Base-by-base conservation (phyloP, 352 stramenopile genomes). In the Pythium insidiosum region DNA sequence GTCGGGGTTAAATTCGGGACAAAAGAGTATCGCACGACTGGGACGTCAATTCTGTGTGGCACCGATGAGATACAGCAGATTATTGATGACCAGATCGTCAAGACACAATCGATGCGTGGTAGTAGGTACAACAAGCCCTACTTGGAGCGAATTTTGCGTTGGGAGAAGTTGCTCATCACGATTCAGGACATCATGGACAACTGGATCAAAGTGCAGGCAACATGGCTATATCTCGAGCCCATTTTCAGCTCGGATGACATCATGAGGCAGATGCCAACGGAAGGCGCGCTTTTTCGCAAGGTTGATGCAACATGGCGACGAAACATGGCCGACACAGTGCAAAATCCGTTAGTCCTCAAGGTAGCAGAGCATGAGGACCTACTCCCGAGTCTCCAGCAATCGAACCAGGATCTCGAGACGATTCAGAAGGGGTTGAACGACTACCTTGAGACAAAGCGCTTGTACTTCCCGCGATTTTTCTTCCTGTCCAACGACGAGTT, bases 71-170 rank as follows among this genome's bases (percentile, higher is more conserved):
- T 98, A 54, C 83, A 97, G 46, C 78, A 93, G 46, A 85, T 97
- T 47, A 87, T 97, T 16, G 87, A 97, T 41, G 91, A 98, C 56
- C 91, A 97, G 62, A 96, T 97, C 33, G 87, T 98, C 20, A 97
- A 97, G 65, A 96, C 88, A 0, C 89, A 97, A 63, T 96, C 90
- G 15, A 97, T 97, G 88, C 77, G 87, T 22, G 88, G 90, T 2
- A 94, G 74, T 45, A 82, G 85, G 2, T 97, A 96, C 60, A 96
- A 97, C 57, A 88, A 95, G 25, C 84, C 89, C 6, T 96, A 97
- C 58, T 74, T 97, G 45, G 68, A 90, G 34, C 63, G 83, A 11
- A 93, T 96, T 30, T 69, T 61, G 35, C 66, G 65, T 36, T 97
- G 89, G 88, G 88, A 97, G 53, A 85, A 93, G 29, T 88, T 91